Percentiles rank a stretch among this genome's conserved stretches.
Evolutionary conservation across 306 rosid genomes (phyloP).

Genomic region (Mucuna pruriens): DNA sequence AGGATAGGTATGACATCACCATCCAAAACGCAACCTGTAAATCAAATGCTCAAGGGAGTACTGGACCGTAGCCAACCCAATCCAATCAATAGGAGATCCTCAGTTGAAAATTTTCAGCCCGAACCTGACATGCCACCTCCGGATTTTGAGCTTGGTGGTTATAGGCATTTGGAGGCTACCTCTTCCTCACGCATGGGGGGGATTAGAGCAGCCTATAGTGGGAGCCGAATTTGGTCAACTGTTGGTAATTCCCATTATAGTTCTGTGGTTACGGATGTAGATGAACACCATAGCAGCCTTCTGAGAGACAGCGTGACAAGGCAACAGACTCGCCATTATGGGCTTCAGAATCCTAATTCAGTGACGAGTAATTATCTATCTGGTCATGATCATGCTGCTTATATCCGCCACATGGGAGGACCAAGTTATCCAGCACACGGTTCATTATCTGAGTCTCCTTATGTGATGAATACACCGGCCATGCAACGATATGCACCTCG

Average conservation of each 20-base stretch:
- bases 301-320: constrained; percentile 38
- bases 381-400: constrained; percentile 45
- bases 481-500: constrained; percentile 72
- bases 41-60: constrained; percentile 34
- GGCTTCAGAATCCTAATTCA: constrained; percentile 44
- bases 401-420: constrained; percentile 34
- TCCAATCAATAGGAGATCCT: constrained; percentile 32
- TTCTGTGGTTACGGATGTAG: constrained; percentile 43
- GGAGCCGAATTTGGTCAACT: constrained; percentile 35
- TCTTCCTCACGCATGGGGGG: constrained; percentile 35
- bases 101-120: constrained; percentile 33
- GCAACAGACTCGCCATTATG: constrained; percentile 42
- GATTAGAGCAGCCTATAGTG: constrained; percentile 35
- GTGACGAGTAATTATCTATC: constrained; percentile 32
- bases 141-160: constrained; percentile 38
- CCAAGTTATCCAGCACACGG: constrained; percentile 39
- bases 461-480: constrained; percentile 50
- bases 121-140: constrained; percentile 35
- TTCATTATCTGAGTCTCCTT: constrained; percentile 39
- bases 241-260: constrained; percentile 37
- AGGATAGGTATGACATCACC: constrained; percentile 36
- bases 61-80: constrained; percentile 32
- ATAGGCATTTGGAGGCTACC: constrained; percentile 39
- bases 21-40: constrained; percentile 34
- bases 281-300: constrained; percentile 41